Percentiles rank a stretch among this genome's conserved stretches.
These are phyloP conservation scores for Paraphysoderma sedebokerense DNA, from an alignment of 371 early-diverging fungal genomes.

Conservation along the genomic window DNA sequence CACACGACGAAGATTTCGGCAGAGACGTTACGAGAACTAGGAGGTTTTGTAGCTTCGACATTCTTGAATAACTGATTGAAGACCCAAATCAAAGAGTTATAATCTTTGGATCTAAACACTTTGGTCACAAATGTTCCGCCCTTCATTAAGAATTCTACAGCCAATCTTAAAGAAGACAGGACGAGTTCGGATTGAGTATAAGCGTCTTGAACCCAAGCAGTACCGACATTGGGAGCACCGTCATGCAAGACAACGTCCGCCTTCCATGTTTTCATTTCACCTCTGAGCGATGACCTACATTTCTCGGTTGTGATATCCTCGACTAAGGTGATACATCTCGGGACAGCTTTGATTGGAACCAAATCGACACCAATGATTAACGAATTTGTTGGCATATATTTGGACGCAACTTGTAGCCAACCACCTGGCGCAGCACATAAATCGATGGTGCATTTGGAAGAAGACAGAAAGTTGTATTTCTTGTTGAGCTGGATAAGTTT, in stretches of 20 bases:
- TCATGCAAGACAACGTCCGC: conserved; percentile 99
- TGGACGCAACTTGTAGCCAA: conserved; percentile 95
- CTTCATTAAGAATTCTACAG: conserved; percentile 83
- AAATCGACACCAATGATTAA: conserved; percentile 94
- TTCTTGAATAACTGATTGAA: conserved; percentile 93
- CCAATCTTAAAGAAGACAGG: conserved; percentile 86
- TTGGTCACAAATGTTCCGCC: conserved; percentile 99
- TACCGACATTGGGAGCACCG: conserved; percentile 99
- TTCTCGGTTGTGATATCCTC: conserved; percentile 97
- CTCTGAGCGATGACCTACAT: conserved; percentile 68
- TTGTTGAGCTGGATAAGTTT: conserved; percentile 99
- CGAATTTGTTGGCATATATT: conserved; percentile 89
- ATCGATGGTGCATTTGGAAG: conserved; percentile 86
- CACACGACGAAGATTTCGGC: conserved; percentile 99
- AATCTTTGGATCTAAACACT: conserved; percentile 98
- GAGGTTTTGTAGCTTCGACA: conserved; percentile 99
- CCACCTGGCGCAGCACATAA: conserved; percentile 99
- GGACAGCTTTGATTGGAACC: conserved; percentile 94
- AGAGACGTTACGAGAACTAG: conserved; percentile 97
- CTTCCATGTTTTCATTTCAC: conserved; percentile 92
- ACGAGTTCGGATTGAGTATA: conserved; percentile 96
- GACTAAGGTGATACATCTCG: conserved; percentile 84
- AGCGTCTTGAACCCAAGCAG: conserved; percentile 96
- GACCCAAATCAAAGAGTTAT: conserved; percentile 95
- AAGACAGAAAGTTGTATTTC: conserved; percentile 91